These are phyloP conservation scores for Colletotrichum gloeosporioides DNA, from an alignment of 2,329 filamentous ascomycete species.

Conservation along the genomic window DNA sequence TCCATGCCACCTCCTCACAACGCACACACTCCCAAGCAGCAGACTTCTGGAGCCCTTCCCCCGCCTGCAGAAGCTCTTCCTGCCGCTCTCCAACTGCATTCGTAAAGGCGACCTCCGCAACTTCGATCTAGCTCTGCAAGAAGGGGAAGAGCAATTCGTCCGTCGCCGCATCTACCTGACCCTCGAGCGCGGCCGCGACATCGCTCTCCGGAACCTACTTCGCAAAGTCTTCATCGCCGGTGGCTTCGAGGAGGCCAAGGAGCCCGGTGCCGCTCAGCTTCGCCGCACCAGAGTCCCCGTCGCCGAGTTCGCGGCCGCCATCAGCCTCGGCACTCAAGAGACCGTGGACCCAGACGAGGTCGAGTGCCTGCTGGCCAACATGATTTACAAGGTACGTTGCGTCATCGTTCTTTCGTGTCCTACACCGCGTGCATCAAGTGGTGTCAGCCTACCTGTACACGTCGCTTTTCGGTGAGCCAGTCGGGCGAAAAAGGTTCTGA, in stretches of 20 bases:
- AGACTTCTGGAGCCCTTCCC: constrained; percentile 78
- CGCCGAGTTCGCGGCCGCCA: constrained; percentile 82
- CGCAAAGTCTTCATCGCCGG: constrained; percentile 88
- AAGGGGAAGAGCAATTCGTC: constrained; percentile 91
- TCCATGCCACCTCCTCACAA: constrained; percentile 89
- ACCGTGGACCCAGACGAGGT: constrained; percentile 87
- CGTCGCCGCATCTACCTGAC: constrained; percentile 94
- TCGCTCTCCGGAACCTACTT: constrained; percentile 88
- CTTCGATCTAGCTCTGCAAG: constrained; percentile 82
- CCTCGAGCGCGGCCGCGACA: constrained; percentile 88
- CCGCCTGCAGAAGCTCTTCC: constrained; percentile 76
- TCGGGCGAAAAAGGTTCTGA: neutral
- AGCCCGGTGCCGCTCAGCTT: constrained; percentile 65
- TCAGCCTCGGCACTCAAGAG: constrained; percentile 74
- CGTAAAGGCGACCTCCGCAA: constrained; percentile 80
- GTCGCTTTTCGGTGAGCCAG: neutral
- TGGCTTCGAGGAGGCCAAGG: constrained; percentile 80
- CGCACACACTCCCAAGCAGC: constrained; percentile 79
- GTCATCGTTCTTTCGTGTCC: neutral
- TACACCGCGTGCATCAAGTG: neutral
- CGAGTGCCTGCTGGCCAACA: constrained; percentile 91
- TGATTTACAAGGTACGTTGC: constrained; percentile 90
- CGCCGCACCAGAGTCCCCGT: constrained; percentile 81
- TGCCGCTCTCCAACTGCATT: constrained; percentile 80
- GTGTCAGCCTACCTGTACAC: neutral